Percentiles rank a stretch among this genome's conserved stretches.
Conservation (phyloP, 2,329 filamentous ascomycete genomes). For the Sphaerostilbella broomeana region DNA sequence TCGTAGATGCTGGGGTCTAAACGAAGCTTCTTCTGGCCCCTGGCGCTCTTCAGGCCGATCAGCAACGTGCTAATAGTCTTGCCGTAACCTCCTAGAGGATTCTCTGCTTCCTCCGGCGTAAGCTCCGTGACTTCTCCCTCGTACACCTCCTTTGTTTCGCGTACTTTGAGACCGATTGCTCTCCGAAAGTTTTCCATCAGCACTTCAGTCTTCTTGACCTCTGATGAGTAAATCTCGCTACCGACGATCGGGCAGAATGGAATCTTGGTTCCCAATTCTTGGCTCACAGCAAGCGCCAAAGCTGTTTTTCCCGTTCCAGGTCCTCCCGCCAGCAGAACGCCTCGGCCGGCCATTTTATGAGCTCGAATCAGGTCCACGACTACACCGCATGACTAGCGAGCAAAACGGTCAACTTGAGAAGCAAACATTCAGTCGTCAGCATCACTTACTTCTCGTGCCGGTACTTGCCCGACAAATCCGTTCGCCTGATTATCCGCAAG, state of each 20-base stretch:
- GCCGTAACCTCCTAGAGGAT: conserved; percentile 91
- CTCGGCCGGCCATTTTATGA: conserved; percentile 96
- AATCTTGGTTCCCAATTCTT: conserved; percentile 96
- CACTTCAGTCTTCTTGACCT: conserved; percentile 99
- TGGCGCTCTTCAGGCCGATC: conserved; percentile 89
- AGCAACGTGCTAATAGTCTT: conserved; percentile 95
- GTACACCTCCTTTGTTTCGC: conserved; percentile 98
- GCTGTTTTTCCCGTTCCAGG: conserved; percentile 97
- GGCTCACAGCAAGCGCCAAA: conserved; percentile 87
- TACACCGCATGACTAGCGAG: conserved; percentile 76
- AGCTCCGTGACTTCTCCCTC: conserved; percentile 98
- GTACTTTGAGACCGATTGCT: conserved; percentile 92
- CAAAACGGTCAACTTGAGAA: background rate
- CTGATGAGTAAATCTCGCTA: conserved; percentile 94
- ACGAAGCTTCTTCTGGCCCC: conserved; percentile 95
- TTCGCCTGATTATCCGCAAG: conserved; percentile 70
- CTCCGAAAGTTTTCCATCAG: conserved; percentile 98
- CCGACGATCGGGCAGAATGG: conserved; percentile 97
- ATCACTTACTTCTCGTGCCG: conserved; percentile 72
- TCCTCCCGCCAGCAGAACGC: conserved; percentile 86
- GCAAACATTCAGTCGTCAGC: background rate
- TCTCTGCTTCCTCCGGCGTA: conserved; percentile 95
- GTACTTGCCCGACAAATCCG: conserved; percentile 84
- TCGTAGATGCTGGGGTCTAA: conserved; percentile 98
- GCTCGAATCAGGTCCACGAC: conserved; percentile 92